Base-by-base conservation (phyloP, 1,284 basidiomycete genomes). In the Limonomyces culmigenus region DNA sequence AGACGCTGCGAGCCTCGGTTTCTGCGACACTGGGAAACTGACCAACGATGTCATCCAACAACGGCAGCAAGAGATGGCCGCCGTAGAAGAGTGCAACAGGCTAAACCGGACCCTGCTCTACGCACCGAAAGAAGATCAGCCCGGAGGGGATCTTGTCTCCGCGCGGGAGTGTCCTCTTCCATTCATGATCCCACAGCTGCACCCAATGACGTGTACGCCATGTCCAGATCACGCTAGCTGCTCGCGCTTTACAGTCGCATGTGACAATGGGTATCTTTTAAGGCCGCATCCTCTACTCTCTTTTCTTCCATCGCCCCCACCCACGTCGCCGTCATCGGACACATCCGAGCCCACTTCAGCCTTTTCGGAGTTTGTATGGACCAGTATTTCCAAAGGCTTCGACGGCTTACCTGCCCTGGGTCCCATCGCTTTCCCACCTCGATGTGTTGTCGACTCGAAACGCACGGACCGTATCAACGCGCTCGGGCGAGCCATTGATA, bases 141-240 rank as follows among this genome's bases (percentile, higher is more conserved):
- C n/a, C n/a, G n/a, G n/a, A 8, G 25, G 10, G 10, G 25, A 27
- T 8, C 8, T 32, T 17, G 30, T 32, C 30, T 8, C 23, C 16
- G 10, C 58, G 38, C 57, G 53, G 39, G 50, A 59, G 11, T 74
- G 73, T 51, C 65, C 76, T 32, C 53, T 65, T 34, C 58, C 63
- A 19, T 60, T 69, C 5, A 44, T 79, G 20, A 37, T 74, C 27
- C 71, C 73, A 14, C 45, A 78, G 25, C 68, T 70, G 20, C 66
- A 63, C 38, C 77, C 88, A 0, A 62, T 71, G 20, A 49, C 63
- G n/a, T 96, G 91, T 56, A 76, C 81, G 2, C 70, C 75, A 12
- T 96, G 91, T 51, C 92, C 92, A 10, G 63, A 69, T 34, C 83
- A 89, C 53, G 92, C 76, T 2, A 60, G 60, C 14, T 96, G 91